These are phyloP conservation scores for Nakazawaea holstii DNA, from an alignment of 805 yeast genomes.

Conservation along the genomic window DNA sequence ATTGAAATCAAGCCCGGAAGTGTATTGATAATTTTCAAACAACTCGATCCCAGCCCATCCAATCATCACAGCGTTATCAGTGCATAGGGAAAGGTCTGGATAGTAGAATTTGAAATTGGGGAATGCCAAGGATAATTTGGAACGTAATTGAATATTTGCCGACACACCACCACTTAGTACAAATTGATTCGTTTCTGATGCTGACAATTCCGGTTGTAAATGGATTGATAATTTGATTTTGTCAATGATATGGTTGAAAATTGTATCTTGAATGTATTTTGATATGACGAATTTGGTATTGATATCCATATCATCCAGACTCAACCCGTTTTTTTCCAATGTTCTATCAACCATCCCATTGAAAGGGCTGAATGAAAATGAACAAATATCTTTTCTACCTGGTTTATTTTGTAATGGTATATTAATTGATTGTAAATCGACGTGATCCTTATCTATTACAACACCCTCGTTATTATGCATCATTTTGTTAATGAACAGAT, in stretches of 20 bases:
- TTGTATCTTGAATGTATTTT: constrained; percentile 52
- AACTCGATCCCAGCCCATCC: constrained; percentile 96
- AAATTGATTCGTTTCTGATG: constrained; percentile 31
- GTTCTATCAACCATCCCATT: constrained; percentile 23
- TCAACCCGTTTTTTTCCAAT: constrained; percentile 18
- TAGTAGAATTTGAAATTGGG: constrained; percentile 38
- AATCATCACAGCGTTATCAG: constrained; percentile 96
- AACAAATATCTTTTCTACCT: constrained; percentile 36
- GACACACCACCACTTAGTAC: constrained; percentile 96
- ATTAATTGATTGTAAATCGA: constrained; percentile 26
- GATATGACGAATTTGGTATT: constrained; percentile 41
- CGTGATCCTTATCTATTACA: background rate
- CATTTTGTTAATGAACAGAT: constrained; percentile 34
- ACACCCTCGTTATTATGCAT: constrained; percentile 22
- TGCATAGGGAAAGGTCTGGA: constrained; percentile 71
- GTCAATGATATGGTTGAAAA: constrained; percentile 68
- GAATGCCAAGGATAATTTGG: constrained; percentile 29
- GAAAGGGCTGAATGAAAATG: constrained; percentile 79
- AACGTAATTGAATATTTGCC: constrained; percentile 56
- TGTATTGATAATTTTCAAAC: constrained; percentile 45
- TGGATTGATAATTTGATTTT: constrained; percentile 50
- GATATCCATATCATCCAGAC: constrained; percentile 16
- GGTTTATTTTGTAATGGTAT: constrained; percentile 49
- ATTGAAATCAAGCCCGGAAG: constrained; percentile 47
- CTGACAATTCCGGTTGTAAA: constrained; percentile 8